These are phyloP conservation scores for Monosporascus cannonballus DNA, from an alignment of 2,329 filamentous ascomycete genomes.

Conservation along the genomic window DNA sequence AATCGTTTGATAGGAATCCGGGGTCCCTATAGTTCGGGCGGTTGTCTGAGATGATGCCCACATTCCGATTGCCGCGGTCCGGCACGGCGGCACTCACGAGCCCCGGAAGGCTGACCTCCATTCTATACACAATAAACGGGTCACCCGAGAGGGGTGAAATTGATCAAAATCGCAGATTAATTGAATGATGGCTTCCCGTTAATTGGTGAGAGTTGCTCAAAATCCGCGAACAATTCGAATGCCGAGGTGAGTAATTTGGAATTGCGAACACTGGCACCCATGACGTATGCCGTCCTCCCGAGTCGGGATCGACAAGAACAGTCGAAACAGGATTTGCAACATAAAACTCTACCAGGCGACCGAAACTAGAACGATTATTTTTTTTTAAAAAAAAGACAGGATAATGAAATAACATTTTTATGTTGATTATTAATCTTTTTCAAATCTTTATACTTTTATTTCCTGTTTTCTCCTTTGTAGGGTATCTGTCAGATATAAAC, in stretches of 20 bases:
- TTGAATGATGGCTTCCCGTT: background rate
- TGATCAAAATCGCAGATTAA: background rate
- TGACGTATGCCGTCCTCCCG: background rate
- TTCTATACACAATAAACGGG: slow-evolving; percentile 1
- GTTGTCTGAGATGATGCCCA: slow-evolving; percentile 18
- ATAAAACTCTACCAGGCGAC: too few species aligned
- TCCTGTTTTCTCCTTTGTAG: too few species aligned
- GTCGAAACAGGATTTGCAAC: background rate
- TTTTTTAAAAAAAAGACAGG: too few species aligned
- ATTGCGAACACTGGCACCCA: background rate
- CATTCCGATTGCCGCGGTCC: slow-evolving; percentile 14
- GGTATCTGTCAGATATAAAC: too few species aligned
- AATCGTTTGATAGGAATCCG: slow-evolving; percentile 35
- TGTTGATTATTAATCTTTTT: too few species aligned
- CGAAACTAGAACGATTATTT: too few species aligned
- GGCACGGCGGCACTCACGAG: slow-evolving; percentile 22
- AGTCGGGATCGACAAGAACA: background rate
- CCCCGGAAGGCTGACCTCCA: slow-evolving; percentile 24
- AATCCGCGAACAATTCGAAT: background rate
- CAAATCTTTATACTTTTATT: too few species aligned
- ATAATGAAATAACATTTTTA: too few species aligned
- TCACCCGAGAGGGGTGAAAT: background rate
- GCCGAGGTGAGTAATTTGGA: too few species aligned
- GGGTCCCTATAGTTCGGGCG: slow-evolving; percentile 32
- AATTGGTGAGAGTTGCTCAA: background rate